Base-by-base conservation (phyloP, 495 filamentous ascomycete species). In the Lasiosphaeriaceae sp. region DNA sequence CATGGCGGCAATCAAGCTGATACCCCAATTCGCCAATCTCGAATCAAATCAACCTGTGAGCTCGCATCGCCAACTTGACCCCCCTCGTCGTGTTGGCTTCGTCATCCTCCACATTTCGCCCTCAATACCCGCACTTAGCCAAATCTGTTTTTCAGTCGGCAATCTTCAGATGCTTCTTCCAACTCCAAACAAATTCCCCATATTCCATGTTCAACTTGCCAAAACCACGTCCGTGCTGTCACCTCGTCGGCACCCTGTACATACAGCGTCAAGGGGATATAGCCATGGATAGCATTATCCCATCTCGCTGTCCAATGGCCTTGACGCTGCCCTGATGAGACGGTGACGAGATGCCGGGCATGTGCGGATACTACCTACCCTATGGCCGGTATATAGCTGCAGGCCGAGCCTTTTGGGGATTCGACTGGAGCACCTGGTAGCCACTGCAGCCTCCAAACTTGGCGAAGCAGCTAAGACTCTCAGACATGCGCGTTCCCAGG, bases 111-210 rank as follows among this genome's bases (percentile, higher is more conserved):
- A 47, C 45, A 47, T 21, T 22, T 2, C 45, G 45, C 2, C 11
- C 1, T 19, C 20, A 47, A 47, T 47, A 47, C 19, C 45, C 45
- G 45, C 19, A 47, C 45, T 47, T 47, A 47, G 45, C 45, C 45
- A 22, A 47, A 47, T 47, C 45, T 47, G 16, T 47, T n/a, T 7
- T 22, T 47, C 0, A 14, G 20, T 47, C 45, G 45, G 45, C 7
- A 47, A 26, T 47, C 45, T 47, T 47, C 16, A 5, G 14, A 44
- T n/a, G 5, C 41, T 44, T 44, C 19, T 20, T 44, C 16, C 16
- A 44, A 44, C 5, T 16, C 14, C 41, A 5, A 20, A 20, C 19
- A 44, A n/a, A 44, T 31, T 31, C 3, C 9, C 9, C 4, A 31
- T 31, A 9, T 31, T 31, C 26, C 26, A 31, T 9, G 26, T 9